These are phyloP conservation scores for Termitomyces sp. DNA, from an alignment of 768 basidiomycete species.

Conservation along the genomic window DNA sequence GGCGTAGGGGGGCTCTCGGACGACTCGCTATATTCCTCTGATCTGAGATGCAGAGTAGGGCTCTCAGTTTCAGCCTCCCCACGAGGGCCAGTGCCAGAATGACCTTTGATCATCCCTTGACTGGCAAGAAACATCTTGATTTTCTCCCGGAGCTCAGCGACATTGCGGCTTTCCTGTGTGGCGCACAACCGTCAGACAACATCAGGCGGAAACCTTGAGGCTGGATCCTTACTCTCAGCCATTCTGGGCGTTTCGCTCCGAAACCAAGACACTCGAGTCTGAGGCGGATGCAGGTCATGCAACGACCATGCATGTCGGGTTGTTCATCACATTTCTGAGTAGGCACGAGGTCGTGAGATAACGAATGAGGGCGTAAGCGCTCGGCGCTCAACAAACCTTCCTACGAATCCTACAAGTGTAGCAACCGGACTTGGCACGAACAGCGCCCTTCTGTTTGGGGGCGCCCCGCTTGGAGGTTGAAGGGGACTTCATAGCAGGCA, in stretches of 20 bases:
- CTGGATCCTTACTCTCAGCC: conserved; percentile 65
- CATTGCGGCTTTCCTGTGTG: conserved; percentile 56
- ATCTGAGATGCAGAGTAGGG: conserved; percentile 46
- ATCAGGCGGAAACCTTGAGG: neutral
- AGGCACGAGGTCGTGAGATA: conserved; percentile 14
- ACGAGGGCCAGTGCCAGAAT: conserved; percentile 65
- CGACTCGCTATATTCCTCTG: conserved; percentile 32
- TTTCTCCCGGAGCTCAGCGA: conserved; percentile 64
- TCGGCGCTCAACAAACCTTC: conserved; percentile 47
- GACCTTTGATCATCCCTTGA: conserved; percentile 88
- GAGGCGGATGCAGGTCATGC: conserved; percentile 73
- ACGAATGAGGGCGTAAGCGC: conserved; percentile 4
- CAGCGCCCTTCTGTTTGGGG: conserved; percentile 74
- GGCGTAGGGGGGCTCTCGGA: conserved; percentile 29
- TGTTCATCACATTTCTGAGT: conserved; percentile 81
- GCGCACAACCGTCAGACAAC: conserved; percentile 7
- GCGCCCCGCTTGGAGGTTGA: conserved; percentile 41
- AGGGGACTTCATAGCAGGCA: conserved; percentile 38
- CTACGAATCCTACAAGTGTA: conserved; percentile 85
- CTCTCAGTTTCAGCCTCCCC: conserved; percentile 50
- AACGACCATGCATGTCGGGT: conserved; percentile 52
- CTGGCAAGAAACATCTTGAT: conserved; percentile 76
- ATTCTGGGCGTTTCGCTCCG: conserved; percentile 80
- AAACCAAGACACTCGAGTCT: conserved; percentile 83
- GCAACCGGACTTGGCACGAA: conserved; percentile 84